Base-by-base conservation (phyloP, 164 flowering plant genomes). In the Vitis rupestris region DNA sequence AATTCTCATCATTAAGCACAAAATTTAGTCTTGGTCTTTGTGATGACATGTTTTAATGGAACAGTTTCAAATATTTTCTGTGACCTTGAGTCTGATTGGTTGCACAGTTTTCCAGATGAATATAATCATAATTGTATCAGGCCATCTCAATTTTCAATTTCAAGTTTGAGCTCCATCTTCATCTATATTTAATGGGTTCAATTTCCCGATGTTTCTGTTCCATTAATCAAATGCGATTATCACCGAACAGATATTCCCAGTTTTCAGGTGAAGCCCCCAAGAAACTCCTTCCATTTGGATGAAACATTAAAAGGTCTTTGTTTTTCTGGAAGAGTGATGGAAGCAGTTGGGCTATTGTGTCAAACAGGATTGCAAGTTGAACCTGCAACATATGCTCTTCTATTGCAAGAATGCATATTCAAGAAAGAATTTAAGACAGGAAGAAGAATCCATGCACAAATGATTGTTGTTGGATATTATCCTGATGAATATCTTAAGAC, bases 381-480 rank as follows among this genome's bases (percentile, higher is more conserved):
- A 6, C 69, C 76, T 9, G 75, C 73, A 10, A 87, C 89, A 0
- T 93, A 90, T 71, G 70, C 86, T 63, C 87, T 91, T 64, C 67
- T 90, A n/a, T 71, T 93, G 76, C 97, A 90, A 74, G 97, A 91
- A 71, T 90, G 91, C 78, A 84, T 91, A 69, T 81, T 75, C 61
- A 82, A 81, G 70, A 82, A 84, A 74, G 82, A 79, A 37, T 86
- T 82, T 66, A 74, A 58, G 49, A 71, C 9, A 29, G 93, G 87
- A 29, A 82, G 74, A 74, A 78, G 86, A 80, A 70, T 93, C 23
- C 98, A 90, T 71, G 83, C 87, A 11, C 93, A 90, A 64, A 91
- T 88, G 93, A 70, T 86, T 23, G 73, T 75, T 63, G 74, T 82
- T 69, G 97, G 97, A 13, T 84, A 80, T 80, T 54, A 64, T 50